Evolutionary conservation across 225 moss, liverwort and hornwort species (phyloP).

Genomic region (Ulota crispa): DNA sequence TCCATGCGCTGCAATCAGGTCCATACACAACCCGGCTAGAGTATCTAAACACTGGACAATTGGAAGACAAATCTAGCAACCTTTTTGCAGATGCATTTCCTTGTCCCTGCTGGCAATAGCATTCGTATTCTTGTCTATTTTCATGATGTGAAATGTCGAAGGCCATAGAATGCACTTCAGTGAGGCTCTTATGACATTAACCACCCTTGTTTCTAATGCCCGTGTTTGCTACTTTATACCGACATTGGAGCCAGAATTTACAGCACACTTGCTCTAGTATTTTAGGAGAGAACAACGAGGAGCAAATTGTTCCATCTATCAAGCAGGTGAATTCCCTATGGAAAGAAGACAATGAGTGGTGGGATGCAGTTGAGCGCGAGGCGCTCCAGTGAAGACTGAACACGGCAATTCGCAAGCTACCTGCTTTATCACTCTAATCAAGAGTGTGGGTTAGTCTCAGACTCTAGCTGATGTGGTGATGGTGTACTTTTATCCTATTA

Average conservation of each 20-base stretch:
- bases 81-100: conserved; percentile 2
- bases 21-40: conserved; percentile 3
- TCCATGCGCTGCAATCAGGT: conserved; percentile 55
- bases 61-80: neutral
- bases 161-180: neutral
- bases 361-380: conserved; percentile 53
- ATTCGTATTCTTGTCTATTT: neutral
- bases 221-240: neutral
- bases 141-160: neutral
- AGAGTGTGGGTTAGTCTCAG: neutral
- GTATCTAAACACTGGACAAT: neutral
- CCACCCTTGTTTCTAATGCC: conserved; percentile 7
- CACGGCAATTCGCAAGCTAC: conserved; percentile 42
- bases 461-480: neutral
- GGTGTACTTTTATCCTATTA: neutral
- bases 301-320: conserved; percentile 11
- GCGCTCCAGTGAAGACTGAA: conserved; percentile 34
- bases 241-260: conserved; percentile 32
- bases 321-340: conserved; percentile 13
- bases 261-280: neutral
- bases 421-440: conserved; percentile 36
- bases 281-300: conserved; percentile 16
- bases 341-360: conserved; percentile 60
- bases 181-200: neutral
- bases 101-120: neutral